These are phyloP conservation scores for Venturia carpophila DNA, from an alignment of 2,329 filamentous ascomycete species.

Conservation along the genomic window DNA sequence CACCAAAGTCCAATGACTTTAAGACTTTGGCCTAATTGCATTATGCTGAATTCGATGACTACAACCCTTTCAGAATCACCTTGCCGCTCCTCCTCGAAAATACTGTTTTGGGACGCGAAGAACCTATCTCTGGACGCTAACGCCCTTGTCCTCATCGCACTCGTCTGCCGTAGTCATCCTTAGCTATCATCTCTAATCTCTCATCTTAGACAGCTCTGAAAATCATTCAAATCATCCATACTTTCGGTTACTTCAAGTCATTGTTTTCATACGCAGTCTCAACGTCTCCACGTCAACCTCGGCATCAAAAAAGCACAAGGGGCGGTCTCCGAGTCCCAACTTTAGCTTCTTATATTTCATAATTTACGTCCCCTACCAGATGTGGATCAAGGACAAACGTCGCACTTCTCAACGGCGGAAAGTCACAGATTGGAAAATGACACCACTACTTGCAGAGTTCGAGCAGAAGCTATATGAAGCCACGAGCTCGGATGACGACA, in stretches of 20 bases:
- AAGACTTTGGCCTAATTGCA: too few relatives aligned
- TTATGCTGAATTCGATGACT: too few relatives aligned
- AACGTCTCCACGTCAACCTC: background rate
- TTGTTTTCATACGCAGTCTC: too few relatives aligned
- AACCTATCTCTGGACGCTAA: background rate
- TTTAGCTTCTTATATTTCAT: background rate
- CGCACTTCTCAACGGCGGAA: background rate
- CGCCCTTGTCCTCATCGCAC: background rate
- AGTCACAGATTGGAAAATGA: background rate
- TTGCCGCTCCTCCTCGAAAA: too few relatives aligned
- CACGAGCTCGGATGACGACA: background rate
- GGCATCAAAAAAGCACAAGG: background rate
- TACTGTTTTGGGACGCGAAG: background rate
- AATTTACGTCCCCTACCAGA: background rate
- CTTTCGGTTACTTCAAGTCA: too few relatives aligned
- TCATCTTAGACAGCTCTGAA: background rate
- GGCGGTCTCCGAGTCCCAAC: background rate
- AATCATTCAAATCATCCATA: background rate
- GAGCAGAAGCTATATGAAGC: constrained; percentile 11
- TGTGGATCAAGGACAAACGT: constrained; percentile 5
- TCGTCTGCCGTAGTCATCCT: background rate
- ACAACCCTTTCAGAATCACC: too few relatives aligned
- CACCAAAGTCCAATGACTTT: too few relatives aligned
- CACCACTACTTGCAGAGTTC: constrained; percentile 7
- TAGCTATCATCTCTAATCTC: background rate